Evolutionary conservation across 139 green algal genomes (phyloP), one percentile per base, ranked within the genome.

Genomic region (Prasinococcaceae sp.): DNA sequence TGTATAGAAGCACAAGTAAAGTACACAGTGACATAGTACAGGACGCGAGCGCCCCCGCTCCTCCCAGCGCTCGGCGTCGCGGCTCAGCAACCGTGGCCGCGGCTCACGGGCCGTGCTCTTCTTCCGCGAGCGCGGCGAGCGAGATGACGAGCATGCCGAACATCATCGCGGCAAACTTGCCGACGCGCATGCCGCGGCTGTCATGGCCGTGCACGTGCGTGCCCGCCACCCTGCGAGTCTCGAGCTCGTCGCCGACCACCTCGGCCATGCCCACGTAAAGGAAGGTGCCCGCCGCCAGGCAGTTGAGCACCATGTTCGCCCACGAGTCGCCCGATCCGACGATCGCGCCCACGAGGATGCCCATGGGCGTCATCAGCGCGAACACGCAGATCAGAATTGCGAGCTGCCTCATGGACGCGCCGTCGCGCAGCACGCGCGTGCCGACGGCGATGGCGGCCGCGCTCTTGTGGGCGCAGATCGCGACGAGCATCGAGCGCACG

Each of bases 381-480:
- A 59, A 59, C 2, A 47, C 2, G n/a, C n/a, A n/a, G 22, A 32
- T 32, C n/a, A 57, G 45, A 28, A 8, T 5, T 28, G 45, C 14
- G 10, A 47, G 28, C n/a, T 5, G n/a, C 2, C 10, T 3, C 14
- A 47, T 40, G 16, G 37, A 50, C 37, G 12, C 14, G 3, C 23
- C 39, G 14, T 16, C n/a, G 19, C 20, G 19, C 3, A 59, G 6
- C 24, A 59, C 48, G 22, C 27, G 19, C 12, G 3, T 27, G n/a
- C 51, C 51, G 37, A 59, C 47, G 37, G 51, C 47, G 1, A 59
- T 42, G 23, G 51, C 51, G 23, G 51, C 51, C 24, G 51, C 23
- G 19, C 28, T 28, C 29, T 59, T 59, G 38, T 59, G 51, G 9
- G 38, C 8, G 9, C 10, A 6, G 25, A 59, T 49, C 8, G 51